Evolutionary conservation across 768 basidiomycete genomes (phyloP).

Genomic region (Russula olivacea): DNA sequence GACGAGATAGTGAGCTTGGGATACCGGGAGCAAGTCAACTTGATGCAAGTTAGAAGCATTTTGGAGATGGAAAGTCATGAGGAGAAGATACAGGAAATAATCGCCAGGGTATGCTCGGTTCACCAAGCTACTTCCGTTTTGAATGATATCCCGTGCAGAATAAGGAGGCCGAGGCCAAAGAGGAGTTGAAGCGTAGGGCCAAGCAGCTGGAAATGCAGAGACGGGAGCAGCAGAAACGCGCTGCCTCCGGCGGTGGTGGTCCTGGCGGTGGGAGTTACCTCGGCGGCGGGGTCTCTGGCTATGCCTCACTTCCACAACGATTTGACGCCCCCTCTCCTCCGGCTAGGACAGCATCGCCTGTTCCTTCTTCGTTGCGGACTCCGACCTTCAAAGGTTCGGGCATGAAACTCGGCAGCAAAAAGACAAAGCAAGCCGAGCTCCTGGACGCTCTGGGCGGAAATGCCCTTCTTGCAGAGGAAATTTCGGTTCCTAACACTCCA

Average conservation of each 20-base stretch:
- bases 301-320: slow-evolving; percentile 60
- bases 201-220: slow-evolving; percentile 98
- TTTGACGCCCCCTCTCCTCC: slow-evolving; percentile 57
- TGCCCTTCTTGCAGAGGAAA: slow-evolving; percentile 49
- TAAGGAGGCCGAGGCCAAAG: slow-evolving; percentile 98
- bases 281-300: slow-evolving; percentile 63
- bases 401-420: slow-evolving; percentile 95
- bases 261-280: slow-evolving; percentile 50
- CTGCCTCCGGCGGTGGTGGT: slow-evolving; percentile 43
- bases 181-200: slow-evolving; percentile 95
- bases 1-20: slow-evolving; percentile 95
- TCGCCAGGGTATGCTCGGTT: slow-evolving; percentile 64
- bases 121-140: not conserved
- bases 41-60: slow-evolving; percentile 72
- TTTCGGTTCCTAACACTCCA: slow-evolving; percentile 48
- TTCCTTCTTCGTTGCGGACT: slow-evolving; percentile 46
- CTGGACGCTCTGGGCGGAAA: slow-evolving; percentile 84
- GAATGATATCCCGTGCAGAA: slow-evolving; percentile 47
- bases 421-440: slow-evolving; percentile 82
- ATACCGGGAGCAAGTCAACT: slow-evolving; percentile 69
- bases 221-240: slow-evolving; percentile 82
- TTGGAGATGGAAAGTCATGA: slow-evolving; percentile 90
- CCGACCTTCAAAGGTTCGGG: slow-evolving; percentile 91
- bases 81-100: slow-evolving; percentile 97
- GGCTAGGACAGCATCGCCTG: slow-evolving; percentile 41